Evolutionary conservation across 495 filamentous ascomycete genomes (phyloP), one percentile per base, ranked within the genome.

Genomic region (Cercophora newfieldiana): DNA sequence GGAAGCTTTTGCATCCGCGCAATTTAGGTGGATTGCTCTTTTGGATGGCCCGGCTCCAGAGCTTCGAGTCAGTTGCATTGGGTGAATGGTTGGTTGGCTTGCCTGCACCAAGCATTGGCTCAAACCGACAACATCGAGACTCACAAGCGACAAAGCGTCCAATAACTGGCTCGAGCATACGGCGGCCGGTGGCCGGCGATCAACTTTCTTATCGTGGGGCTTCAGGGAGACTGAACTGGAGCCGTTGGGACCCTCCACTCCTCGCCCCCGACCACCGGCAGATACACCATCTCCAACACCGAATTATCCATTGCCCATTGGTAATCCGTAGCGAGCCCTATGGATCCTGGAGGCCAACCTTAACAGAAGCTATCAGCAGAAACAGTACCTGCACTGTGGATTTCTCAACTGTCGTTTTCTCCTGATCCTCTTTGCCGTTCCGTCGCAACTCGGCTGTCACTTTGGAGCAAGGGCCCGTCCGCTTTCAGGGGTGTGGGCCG

Each of bases 181-280:
- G 58, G 58, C 58, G 58, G 58, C 58, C 58, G 31, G 58, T 33
- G 58, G 58, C 58, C 58, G 31, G 58, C 30, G 58, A 60, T 58
- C 58, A 28, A 25, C 33, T 48, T 60, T 19, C 33, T 48, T 60
- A 60, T 60, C 58, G 37, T 33, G 33, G 33, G 33, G 7, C 31
- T 60, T 25, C 21, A 30, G 33, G 33, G 57, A 33, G 29, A 24
- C n/a, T 24, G 31, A 22, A 33, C 18, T 6, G 25, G 26, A 29
- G 30, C 21, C 21, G 58, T 19, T 21, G 58, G 21, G 31, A 24
- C 55, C 58, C n/a, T 28, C 26, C 30, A 21, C 33, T 33, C 30
- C 24, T 25, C 28, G 25, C 26, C 21, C 29, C 55, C 25, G 24
- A 29, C 18, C n/a, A 25, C 26, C 55, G 55, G 26, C 55, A 58